Evolutionary conservation across 1,284 basidiomycete species (phyloP).

Genomic region (Malassezia restricta): DNA sequence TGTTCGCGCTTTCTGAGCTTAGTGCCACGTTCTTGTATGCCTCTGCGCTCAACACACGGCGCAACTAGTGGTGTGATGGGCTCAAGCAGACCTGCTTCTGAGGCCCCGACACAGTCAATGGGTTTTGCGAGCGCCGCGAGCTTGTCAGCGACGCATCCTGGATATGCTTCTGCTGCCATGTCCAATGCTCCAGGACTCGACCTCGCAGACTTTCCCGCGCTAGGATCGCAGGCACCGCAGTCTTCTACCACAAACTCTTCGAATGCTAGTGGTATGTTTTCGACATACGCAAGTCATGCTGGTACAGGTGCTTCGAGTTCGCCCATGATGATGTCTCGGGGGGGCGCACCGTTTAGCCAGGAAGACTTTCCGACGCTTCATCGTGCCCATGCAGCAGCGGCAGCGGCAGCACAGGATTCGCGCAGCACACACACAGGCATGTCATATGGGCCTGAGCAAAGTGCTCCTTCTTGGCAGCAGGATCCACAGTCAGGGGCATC

Average conservation of each 20-base stretch:
- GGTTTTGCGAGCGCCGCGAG: conserved; percentile 3
- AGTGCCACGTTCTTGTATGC: neutral
- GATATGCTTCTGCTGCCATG: conserved; percentile 6
- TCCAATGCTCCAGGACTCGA: conserved; percentile 20
- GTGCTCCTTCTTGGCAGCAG: neutral
- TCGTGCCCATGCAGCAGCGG: conserved; percentile 9
- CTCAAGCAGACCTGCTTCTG: conserved; percentile 7
- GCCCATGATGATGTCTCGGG: conserved; percentile 9
- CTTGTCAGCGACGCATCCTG: conserved; percentile 5
- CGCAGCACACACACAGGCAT: neutral
- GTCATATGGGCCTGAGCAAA: neutral
- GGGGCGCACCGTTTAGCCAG: conserved; percentile 24
- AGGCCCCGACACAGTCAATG: conserved; percentile 1
- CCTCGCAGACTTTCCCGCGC: conserved; percentile 31
- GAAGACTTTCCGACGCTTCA: conserved; percentile 44
- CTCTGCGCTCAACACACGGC: neutral
- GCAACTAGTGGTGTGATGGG: too few species aligned
- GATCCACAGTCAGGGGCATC: neutral
- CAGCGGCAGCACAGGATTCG: neutral
- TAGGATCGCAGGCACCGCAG: conserved; percentile 20
- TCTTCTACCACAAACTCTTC: neutral
- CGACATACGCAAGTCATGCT: conserved; percentile 34
- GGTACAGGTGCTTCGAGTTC: conserved; percentile 17
- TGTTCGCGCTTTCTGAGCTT: neutral
- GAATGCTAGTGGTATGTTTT: conserved; percentile 16